These are phyloP conservation scores for Scutellaria baicalensis DNA, from an alignment of 257 asterid genomes.

Conservation along the genomic window DNA sequence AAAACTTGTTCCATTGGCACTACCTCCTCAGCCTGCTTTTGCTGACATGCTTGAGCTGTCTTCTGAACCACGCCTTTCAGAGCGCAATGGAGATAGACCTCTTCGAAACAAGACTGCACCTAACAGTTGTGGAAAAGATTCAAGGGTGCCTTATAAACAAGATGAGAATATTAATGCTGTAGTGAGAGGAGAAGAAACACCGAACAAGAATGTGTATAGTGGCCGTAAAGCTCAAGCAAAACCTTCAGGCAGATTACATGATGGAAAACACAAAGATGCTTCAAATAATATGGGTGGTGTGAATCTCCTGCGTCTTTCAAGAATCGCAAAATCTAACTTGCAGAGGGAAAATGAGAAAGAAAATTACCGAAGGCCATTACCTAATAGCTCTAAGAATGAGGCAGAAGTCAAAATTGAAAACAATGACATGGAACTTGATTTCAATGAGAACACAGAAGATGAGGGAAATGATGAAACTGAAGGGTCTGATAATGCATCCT, in stretches of 20 bases:
- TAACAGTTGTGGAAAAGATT: slow-evolving; percentile 51
- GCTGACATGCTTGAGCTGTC: slow-evolving; percentile 59
- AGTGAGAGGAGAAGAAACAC: slow-evolving; percentile 54
- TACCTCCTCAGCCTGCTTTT: slow-evolving; percentile 96
- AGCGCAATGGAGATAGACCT: slow-evolving; percentile 71
- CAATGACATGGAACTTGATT: slow-evolving; percentile 98
- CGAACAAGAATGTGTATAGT: slow-evolving; percentile 45
- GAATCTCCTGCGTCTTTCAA: slow-evolving; percentile 86
- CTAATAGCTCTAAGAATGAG: slow-evolving; percentile 74
- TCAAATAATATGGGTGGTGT: slow-evolving; percentile 43
- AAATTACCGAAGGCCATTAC: slow-evolving; percentile 92
- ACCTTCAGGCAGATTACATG: slow-evolving; percentile 47
- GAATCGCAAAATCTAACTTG: slow-evolving; percentile 91
- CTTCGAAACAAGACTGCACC: slow-evolving; percentile 58
- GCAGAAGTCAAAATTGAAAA: slow-evolving; percentile 86
- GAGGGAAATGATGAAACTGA: slow-evolving; percentile 79
- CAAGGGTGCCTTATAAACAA: slow-evolving; percentile 37
- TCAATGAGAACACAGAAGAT: slow-evolving; percentile 77
- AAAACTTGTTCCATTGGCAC: slow-evolving; percentile 41
- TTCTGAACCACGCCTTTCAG: slow-evolving; percentile 63
- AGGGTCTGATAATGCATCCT: slow-evolving; percentile 44
- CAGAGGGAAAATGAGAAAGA: slow-evolving; percentile 94
- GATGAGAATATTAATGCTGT: slow-evolving; percentile 53
- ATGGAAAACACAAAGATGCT: slow-evolving; percentile 54
- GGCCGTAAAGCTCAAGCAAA: slow-evolving; percentile 62